Evolutionary conservation across 2,329 filamentous ascomycete species (phyloP), one percentile per base, ranked within the genome.

Genomic region (Westerdykella ornata): DNA sequence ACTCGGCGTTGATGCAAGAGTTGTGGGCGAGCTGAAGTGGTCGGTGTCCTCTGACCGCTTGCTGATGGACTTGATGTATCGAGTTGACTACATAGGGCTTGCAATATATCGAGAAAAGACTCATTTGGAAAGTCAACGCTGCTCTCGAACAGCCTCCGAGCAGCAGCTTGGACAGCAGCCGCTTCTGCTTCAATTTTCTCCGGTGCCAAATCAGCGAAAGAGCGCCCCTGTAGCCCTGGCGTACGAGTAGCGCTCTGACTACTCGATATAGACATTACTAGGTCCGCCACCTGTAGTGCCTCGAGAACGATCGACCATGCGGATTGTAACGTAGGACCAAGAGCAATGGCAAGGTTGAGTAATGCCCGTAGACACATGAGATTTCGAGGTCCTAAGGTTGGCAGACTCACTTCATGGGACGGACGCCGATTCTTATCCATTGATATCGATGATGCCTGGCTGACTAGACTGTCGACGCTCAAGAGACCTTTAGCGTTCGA

Each of bases 281-380:
- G 81, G 54, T 97, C 92, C 2, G 90, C 89, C 63, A 96, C 87
- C 57, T 96, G 88, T 6, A 98, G 70, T 0, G 89, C 94, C 57
- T 94, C 89, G 1, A 98, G 75, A 13, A 98, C 74, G 43, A 98
- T 97, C 1, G 81, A 82, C 86, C 94, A 98, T 1, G 90, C 85
- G 12, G 77, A 74, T 28, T 85, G 82, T 1, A 98, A 73, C 0
- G 88, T 95, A 3, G 92, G 88, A 0, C 92, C 92, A 1, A 98
- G 70, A 2, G 92, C 92, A 56, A 97, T 98, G 2, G 92, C 92
- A 3, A 98, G 70, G 53, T 98, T 98, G n/a, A 98, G 70, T 13
- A 98, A 73, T 20, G 92, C 92, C 56, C 94, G 76, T 33, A 98
- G 71, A 55, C 92, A 98, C 1, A 97, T 72, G 3, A 98, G 71